Base-by-base conservation (phyloP, 768 basidiomycete species). In the Mycena albidolilacea region DNA sequence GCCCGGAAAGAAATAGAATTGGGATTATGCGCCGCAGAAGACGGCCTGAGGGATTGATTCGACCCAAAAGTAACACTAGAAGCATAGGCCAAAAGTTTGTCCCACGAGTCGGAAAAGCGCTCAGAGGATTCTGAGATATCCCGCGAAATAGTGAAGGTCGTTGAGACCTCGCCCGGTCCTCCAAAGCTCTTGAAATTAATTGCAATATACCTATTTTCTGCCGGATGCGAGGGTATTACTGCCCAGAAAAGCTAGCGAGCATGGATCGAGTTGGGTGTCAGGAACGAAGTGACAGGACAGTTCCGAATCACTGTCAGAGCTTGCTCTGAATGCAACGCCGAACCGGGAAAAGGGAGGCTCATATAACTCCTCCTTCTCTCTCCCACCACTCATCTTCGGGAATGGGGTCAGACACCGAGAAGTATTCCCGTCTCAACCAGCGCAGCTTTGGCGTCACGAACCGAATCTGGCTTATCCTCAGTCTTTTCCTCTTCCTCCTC, bases 391-490 rank as follows among this genome's bases (percentile, higher is more conserved):
- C 71, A 37, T 72, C 70, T 43, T 80, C 82, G n/a, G 81, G 80
- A 43, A 89, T 90, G 88, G 85, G 84, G 75, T 80, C 84, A 61
- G 84, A 86, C 77, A 82, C 85, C 38, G 87, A 92, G 64, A 88
- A 89, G 58, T 80, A 79, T n/a, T 86, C 91, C 5, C 87, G 88
- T 70, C 84, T 90, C 73, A 84, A 82, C 76, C 87, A 89, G 77
- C 90, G 91, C 75, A 88, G 81, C 60, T 81, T 93, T 71, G 90
- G 90, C 75, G 86, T 93, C 76, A 89, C 90, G 5, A 90, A 90
- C 81, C 89, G 92, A 72, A 90, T 94, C 80, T 93, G 92, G 90
- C 82, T 88, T 77, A 85, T 94, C 70, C 71, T 91, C 62, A 75
- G 83, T 46, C 79, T 89, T 69, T 85, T 95, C 75, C 78, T 91